Evolutionary conservation across 768 basidiomycete species (phyloP).

Genomic region (Asterophora parasitica): DNA sequence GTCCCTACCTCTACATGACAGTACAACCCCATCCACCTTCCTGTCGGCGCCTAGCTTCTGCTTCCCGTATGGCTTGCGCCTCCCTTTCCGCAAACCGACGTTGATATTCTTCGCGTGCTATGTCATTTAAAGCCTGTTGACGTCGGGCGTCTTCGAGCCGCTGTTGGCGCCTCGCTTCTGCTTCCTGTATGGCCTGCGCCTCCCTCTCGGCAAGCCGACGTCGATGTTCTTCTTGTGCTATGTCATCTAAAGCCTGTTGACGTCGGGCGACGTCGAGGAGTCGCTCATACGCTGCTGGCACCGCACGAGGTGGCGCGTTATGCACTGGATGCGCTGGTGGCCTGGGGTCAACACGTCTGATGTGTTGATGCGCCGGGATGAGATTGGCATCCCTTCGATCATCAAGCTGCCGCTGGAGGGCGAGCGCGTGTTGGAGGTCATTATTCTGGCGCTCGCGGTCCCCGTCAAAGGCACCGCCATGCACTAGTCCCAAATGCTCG

Average conservation of each 20-base stretch:
- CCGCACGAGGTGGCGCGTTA: background rate
- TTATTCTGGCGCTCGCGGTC: constrained; percentile 8
- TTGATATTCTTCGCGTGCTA: constrained; percentile 3
- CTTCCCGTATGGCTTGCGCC: background rate
- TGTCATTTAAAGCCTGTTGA: background rate
- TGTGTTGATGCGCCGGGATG: background rate
- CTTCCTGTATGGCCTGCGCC: background rate
- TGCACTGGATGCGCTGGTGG: too few relatives aligned
- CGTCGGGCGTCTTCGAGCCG: constrained; percentile 1
- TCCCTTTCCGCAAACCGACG: constrained; percentile 4
- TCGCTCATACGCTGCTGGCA: background rate
- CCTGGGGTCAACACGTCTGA: background rate
- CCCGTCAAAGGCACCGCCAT: constrained; percentile 15
- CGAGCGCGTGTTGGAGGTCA: constrained; percentile 8
- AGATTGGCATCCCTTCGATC: background rate
- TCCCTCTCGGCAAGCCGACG: constrained; percentile 4
- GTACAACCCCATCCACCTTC: constrained; percentile 2
- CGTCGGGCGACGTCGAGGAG: background rate
- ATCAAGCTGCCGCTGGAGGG: constrained; percentile 4
- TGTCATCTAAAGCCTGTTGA: background rate
- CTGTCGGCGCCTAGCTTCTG: constrained; percentile 3
- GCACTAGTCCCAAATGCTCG: constrained; percentile 7
- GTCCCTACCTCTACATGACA: constrained; percentile 8
- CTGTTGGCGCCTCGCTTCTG: constrained; percentile 3
- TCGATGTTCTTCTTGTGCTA: constrained; percentile 2